Base-by-base conservation (phyloP, 2,329 filamentous ascomycete species). In the Diplodia scrobiculata region DNA sequence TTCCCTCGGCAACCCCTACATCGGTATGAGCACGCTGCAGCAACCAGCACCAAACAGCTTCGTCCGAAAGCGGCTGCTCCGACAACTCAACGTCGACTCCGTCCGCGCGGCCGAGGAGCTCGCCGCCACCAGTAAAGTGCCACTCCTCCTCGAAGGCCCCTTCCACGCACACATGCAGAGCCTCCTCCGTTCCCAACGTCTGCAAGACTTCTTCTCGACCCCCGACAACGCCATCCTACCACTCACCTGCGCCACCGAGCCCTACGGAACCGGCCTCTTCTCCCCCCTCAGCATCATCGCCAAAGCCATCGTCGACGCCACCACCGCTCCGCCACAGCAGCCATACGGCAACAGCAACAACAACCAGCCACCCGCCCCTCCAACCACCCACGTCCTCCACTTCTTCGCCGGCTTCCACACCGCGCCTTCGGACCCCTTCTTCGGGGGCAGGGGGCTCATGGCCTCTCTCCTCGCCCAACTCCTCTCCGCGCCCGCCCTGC, bases 341-440 rank as follows among this genome's bases (percentile, higher is more conserved):
- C 21, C 21, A 21, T 21, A 21, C 21, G 21, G 1, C 21, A 21
- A 21, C 21, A 21, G 1, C 21, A 25, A 2, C 45, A 19, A 14
- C 5, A 19, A 14, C 13, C 11, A 48, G 6, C n/a, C 45, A 14
- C n/a, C 45, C 11, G 9, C 25, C 25, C 7, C 21, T 6, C 50
- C 21, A n/a, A 14, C 4, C 25, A 32, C 32, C 50, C n/a, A 52
- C 50, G 50, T 14, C 21, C 21, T 52, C 10, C 50, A 52, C 25
- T 52, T 52, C 50, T 52, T 52, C 25, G 50, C 50, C 10, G 50
- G 50, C 50, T 52, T 52, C 50, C 50, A 52, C 50, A 32, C 50
- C 9, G 25, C 50, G 50, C 25, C 50, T 1, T 21, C 3, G 1
- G 50, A 52, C 25, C 50, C 11, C 2, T 17, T 52, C 25, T 10